Evolutionary conservation across 2,329 filamentous ascomycete genomes (phyloP).

Genomic region (Myotisia sp.): DNA sequence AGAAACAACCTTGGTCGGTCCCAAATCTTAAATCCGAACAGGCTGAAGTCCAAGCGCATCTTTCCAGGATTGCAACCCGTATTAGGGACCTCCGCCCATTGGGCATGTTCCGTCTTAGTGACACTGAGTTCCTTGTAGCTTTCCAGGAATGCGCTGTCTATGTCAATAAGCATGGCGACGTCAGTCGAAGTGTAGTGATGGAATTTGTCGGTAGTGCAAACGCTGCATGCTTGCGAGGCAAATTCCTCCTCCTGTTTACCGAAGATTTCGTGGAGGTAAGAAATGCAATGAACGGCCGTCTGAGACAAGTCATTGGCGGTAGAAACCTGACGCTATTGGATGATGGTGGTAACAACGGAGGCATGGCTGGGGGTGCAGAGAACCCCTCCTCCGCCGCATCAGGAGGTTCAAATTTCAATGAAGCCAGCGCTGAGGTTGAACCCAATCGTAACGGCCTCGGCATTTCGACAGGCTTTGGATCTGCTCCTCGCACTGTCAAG

Average conservation of each 20-base stretch:
- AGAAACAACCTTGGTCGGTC: slow-evolving; percentile 89
- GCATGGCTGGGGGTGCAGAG: slow-evolving; percentile 37
- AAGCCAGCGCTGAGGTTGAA: slow-evolving; percentile 15
- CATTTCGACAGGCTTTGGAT: slow-evolving; percentile 20
- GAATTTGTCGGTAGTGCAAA: slow-evolving; percentile 93
- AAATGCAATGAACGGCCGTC: slow-evolving; percentile 85
- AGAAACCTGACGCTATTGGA: slow-evolving; percentile 82
- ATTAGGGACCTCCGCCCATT: slow-evolving; percentile 73
- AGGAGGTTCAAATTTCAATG: slow-evolving; percentile 18
- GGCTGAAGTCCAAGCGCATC: slow-evolving; percentile 44
- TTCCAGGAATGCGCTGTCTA: slow-evolving; percentile 97
- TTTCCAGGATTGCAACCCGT: slow-evolving; percentile 70
- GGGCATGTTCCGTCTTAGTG: slow-evolving; percentile 90
- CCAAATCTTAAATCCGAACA: slow-evolving; percentile 59
- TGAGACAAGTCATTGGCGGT: slow-evolving; percentile 88
- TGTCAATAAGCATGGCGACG: slow-evolving; percentile 94
- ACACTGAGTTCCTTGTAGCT: slow-evolving; percentile 80
- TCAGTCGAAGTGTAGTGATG: slow-evolving; percentile 89
- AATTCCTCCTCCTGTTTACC: slow-evolving; percentile 86
- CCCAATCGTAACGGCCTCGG: slow-evolving; percentile 22
- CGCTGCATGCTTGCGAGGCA: slow-evolving; percentile 74
- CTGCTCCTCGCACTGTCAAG: slow-evolving; percentile 62
- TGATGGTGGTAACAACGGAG: slow-evolving; percentile 53
- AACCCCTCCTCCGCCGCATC: slow-evolving; percentile 15
- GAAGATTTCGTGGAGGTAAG: slow-evolving; percentile 93